Evolutionary conservation across 208 protist genomes (phyloP).

Genomic region (Crithidia fasciculata): DNA sequence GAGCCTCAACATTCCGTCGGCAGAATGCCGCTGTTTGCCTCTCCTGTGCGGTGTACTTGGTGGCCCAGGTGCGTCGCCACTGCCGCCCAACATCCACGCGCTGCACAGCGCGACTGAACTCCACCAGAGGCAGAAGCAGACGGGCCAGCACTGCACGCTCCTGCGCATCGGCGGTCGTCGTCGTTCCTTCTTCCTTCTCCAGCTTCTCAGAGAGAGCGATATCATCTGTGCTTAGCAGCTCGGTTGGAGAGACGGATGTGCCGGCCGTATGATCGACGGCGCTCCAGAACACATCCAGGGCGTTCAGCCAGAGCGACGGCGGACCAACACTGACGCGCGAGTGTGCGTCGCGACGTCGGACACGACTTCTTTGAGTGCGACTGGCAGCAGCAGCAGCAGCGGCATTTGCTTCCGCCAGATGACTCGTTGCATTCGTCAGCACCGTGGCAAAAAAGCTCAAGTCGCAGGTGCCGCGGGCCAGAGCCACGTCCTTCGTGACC

Average conservation of each 20-base stretch:
- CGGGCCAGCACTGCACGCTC: slow-evolving; percentile 56
- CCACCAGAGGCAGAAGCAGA: slow-evolving; percentile 60
- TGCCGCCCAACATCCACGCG: slow-evolving; percentile 49
- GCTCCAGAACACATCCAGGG: slow-evolving; percentile 71
- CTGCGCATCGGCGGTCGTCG: slow-evolving; percentile 35
- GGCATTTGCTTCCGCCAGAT: slow-evolving; percentile 8
- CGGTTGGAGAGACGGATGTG: background rate
- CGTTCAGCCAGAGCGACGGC: slow-evolving; percentile 49
- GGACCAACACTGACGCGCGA: background rate
- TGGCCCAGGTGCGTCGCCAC: slow-evolving; percentile 55
- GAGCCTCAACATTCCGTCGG: slow-evolving; percentile 48
- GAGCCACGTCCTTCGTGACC: slow-evolving; percentile 16
- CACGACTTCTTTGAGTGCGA: background rate
- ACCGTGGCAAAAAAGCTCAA: slow-evolving; percentile 32
- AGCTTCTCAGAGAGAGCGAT: background rate
- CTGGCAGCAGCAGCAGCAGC: background rate
- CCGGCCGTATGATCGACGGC: slow-evolving; percentile 66
- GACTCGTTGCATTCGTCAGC: slow-evolving; percentile 16
- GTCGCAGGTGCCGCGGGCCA: slow-evolving; percentile 28
- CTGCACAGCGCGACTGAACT: slow-evolving; percentile 37
- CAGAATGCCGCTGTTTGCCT: slow-evolving; percentile 34
- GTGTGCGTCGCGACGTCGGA: background rate
- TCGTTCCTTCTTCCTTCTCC: background rate
- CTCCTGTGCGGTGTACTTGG: slow-evolving; percentile 31
- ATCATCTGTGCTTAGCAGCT: background rate